Evolutionary conservation across 139 green algal genomes (phyloP), one percentile per base, ranked within the genome.

Genomic region (Diplosphaera chodatii): DNA sequence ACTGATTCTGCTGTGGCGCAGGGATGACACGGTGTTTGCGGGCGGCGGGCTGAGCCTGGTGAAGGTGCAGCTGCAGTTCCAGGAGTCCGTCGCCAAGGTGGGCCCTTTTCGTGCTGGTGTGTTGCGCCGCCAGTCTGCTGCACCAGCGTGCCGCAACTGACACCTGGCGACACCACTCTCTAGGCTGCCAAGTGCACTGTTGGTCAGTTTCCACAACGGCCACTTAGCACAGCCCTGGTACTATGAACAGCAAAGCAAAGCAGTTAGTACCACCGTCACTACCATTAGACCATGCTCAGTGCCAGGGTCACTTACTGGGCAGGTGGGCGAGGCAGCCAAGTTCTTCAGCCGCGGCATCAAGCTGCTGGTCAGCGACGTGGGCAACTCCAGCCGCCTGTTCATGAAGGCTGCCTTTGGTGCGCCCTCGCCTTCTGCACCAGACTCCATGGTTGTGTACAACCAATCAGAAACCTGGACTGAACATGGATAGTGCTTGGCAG

Each of bases 291-390:
- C 10, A 10, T 70, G 23, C 37, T 40, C 63, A 64, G 37, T 63
- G 64, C n/a, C n/a, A n/a, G n/a, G n/a, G n/a, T n/a, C n/a, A n/a
- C n/a, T 77, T 15, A 4, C 31, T 37, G 30, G 31, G 59, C 76
- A 80, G 68, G 34, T 83, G n/a, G 68, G 63, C 8, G 94, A 97
- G 70, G 94, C 84, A 0, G 70, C 89, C 18, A 77, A 78, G 63
- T 98, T 98, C 81, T 85, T 93, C 27, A 72, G 68, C 23, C 82
- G 90, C 2, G 94, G 94, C 1, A 25, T 97, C 30, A 84, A 89
- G 62, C 78, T 97, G 76, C 84, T 97, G 55, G 82, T 80, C 18
- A 77, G 75, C 13, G 92, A 97, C 77, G 64, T 92, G 25, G 77
- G 41, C 29, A 84, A 80, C 23, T 74, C 79, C 16, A 82, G 82